Conservation (phyloP, 2,329 filamentous ascomycete genomes). For the Fusarium duplospermum region DNA sequence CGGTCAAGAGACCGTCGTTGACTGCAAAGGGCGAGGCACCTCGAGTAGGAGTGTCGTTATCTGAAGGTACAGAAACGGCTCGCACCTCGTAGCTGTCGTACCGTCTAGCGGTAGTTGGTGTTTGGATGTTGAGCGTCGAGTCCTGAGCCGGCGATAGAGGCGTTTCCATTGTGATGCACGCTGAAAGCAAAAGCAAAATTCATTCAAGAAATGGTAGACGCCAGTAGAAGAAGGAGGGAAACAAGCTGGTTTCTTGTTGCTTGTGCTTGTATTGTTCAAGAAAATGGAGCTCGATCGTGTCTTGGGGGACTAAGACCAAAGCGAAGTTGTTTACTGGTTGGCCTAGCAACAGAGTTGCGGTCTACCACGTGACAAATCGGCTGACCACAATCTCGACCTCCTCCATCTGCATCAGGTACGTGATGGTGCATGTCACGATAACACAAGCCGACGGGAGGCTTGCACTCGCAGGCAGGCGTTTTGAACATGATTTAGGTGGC, state of each 20-base stretch:
- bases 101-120: slow-evolving; percentile 32
- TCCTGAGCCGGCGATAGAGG: slow-evolving; percentile 42
- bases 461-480: neutral
- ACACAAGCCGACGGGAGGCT: neutral
- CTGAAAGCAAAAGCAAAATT: slow-evolving; percentile 30
- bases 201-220: slow-evolving; percentile 19
- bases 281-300: slow-evolving; percentile 20
- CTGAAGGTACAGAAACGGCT: slow-evolving; percentile 29
- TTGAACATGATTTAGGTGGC: neutral
- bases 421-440: slow-evolving; percentile 4
- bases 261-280: slow-evolving; percentile 27
- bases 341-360: slow-evolving; percentile 26
- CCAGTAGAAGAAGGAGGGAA: neutral
- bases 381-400: neutral
- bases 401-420: neutral
- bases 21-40: slow-evolving; percentile 46
- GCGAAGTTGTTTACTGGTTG: slow-evolving; percentile 33
- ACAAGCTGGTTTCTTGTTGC: slow-evolving; percentile 13
- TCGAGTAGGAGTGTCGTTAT: slow-evolving; percentile 23
- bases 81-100: slow-evolving; percentile 42
- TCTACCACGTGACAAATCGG: slow-evolving; percentile 17
- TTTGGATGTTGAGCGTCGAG: slow-evolving; percentile 43
- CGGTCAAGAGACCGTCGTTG: slow-evolving; percentile 47
- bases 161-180: slow-evolving; percentile 41
- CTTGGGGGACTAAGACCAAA: slow-evolving; percentile 24